These are phyloP conservation scores for Aspergillus sp. DNA, from an alignment of 2,329 filamentous ascomycete genomes.

Conservation along the genomic window DNA sequence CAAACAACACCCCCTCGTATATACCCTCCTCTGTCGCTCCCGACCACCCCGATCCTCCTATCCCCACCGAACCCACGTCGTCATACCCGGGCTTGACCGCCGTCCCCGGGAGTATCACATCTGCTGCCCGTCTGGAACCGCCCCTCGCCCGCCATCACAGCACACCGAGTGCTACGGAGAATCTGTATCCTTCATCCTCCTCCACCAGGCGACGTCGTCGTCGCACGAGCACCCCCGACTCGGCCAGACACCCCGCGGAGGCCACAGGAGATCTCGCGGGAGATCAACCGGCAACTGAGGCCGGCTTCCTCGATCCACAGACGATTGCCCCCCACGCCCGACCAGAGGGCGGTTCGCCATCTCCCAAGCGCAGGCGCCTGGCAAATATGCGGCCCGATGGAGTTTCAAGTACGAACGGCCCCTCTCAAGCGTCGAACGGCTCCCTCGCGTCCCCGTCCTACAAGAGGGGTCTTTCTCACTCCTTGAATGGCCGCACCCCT, in stretches of 20 bases:
- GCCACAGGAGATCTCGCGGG: slow-evolving; percentile 21
- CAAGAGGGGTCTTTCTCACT: slow-evolving; percentile 47
- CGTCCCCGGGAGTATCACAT: no score
- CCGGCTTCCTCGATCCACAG: slow-evolving; percentile 22
- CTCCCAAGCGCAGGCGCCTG: slow-evolving; percentile 59
- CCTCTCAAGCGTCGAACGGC: slow-evolving; percentile 57
- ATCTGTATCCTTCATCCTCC: slow-evolving; percentile 13
- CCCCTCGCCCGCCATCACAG: slow-evolving; percentile 11
- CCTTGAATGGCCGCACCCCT: slow-evolving; percentile 55
- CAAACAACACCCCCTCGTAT: slow-evolving; percentile 62
- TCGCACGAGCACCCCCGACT: slow-evolving; percentile 29
- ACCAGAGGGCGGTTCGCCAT: slow-evolving; percentile 32
- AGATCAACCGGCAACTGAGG: slow-evolving; percentile 25
- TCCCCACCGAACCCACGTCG: slow-evolving; percentile 46
- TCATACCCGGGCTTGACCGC: slow-evolving; percentile 18
- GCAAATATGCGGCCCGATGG: slow-evolving; percentile 64
- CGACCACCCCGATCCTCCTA: slow-evolving; percentile 64
- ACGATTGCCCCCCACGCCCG: slow-evolving; percentile 22
- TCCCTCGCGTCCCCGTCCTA: slow-evolving; percentile 44
- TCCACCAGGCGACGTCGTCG: slow-evolving; percentile 27
- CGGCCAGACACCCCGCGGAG: slow-evolving; percentile 15
- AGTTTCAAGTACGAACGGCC: slow-evolving; percentile 55
- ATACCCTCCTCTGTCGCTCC: slow-evolving; percentile 60
- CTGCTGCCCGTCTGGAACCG: slow-evolving; percentile 22
- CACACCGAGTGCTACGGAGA: slow-evolving; percentile 11